These are phyloP conservation scores for baker's yeast (Saccharomyces cerevisiae) DNA, from an alignment of 805 yeast genomes.

Conservation along the genomic window DNA sequence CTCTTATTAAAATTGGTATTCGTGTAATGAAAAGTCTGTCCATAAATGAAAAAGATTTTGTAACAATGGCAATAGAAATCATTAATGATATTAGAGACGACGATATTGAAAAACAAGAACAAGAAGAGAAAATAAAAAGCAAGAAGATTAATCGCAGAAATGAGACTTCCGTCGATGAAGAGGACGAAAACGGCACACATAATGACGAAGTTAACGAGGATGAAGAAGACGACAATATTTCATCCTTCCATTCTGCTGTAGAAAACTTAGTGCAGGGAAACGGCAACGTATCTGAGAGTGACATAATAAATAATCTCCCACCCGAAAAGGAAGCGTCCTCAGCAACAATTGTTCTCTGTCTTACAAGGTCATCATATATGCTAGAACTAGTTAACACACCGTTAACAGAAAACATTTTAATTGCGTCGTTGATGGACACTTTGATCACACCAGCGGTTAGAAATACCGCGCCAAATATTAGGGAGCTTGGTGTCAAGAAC, in stretches of 20 bases:
- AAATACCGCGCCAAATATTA: slow-evolving; percentile 43
- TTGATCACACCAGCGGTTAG: slow-evolving; percentile 73
- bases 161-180: slow-evolving; percentile 14
- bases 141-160: neutral
- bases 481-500: slow-evolving; percentile 62
- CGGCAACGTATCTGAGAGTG: slow-evolving; percentile 9
- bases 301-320: slow-evolving; percentile 14
- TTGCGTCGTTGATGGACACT: slow-evolving; percentile 65
- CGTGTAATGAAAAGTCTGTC: slow-evolving; percentile 63
- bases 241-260: slow-evolving; percentile 42
- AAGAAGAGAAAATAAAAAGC: slow-evolving; percentile 14
- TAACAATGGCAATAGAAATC: slow-evolving; percentile 76
- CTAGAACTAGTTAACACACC: slow-evolving; percentile 61
- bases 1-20: slow-evolving; percentile 47
- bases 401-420: slow-evolving; percentile 52
- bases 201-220: slow-evolving; percentile 21
- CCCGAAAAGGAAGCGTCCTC: slow-evolving; percentile 31
- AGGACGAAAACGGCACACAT: slow-evolving; percentile 15
- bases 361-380: slow-evolving; percentile 60
- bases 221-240: slow-evolving; percentile 32
- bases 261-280: slow-evolving; percentile 31
- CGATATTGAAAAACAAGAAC: slow-evolving; percentile 35
- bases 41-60: slow-evolving; percentile 74
- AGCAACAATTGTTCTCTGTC: slow-evolving; percentile 50
- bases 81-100: slow-evolving; percentile 78